Conservation (phyloP, 208 protist genomes). For the Zelonia costaricensis region DNA sequence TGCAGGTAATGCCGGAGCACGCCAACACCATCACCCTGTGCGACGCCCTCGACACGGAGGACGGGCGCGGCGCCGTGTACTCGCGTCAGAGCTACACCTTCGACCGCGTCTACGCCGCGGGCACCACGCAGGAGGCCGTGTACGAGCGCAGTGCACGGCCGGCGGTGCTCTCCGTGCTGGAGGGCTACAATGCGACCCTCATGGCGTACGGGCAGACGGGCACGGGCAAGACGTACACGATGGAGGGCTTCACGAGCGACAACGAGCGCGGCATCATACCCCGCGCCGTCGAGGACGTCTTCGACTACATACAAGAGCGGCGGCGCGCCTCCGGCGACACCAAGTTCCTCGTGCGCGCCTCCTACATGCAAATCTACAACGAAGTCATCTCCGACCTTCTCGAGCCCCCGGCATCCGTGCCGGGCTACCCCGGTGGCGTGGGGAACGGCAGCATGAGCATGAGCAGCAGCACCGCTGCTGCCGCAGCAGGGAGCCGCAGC, state of each 20-base stretch:
- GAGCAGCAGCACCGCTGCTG: neutral
- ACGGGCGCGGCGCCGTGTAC: constrained; percentile 56
- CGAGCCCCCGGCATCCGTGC: constrained; percentile 17
- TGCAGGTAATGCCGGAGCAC: constrained; percentile 50
- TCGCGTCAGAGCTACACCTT: constrained; percentile 79
- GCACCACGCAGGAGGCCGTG: constrained; percentile 61
- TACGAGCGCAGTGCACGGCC: constrained; percentile 75
- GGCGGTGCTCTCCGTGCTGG: constrained; percentile 70
- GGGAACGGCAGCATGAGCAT: neutral
- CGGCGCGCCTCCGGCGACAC: constrained; percentile 17
- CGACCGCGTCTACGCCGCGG: constrained; percentile 55
- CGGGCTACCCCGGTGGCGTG: neutral
- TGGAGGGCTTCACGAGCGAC: constrained; percentile 85
- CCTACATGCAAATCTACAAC: constrained; percentile 93
- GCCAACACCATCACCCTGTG: constrained; percentile 62
- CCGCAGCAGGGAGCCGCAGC: constrained; percentile 8
- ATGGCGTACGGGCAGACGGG: constrained; percentile 92
- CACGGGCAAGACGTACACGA: constrained; percentile 89
- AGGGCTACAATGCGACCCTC: constrained; percentile 85
- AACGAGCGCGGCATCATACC: constrained; percentile 85
- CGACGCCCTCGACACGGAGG: constrained; percentile 72
- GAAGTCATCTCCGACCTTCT: constrained; percentile 88
- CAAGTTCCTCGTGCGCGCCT: constrained; percentile 61
- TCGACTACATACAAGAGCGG: constrained; percentile 40
- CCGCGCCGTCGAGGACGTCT: constrained; percentile 62